A percentile compares a stretch with the other conserved stretches of the same genome.
phyloP scores from a whole-genome alignment of 2,329 filamentous ascomycete species.

The Xylariales sp. region DNA sequence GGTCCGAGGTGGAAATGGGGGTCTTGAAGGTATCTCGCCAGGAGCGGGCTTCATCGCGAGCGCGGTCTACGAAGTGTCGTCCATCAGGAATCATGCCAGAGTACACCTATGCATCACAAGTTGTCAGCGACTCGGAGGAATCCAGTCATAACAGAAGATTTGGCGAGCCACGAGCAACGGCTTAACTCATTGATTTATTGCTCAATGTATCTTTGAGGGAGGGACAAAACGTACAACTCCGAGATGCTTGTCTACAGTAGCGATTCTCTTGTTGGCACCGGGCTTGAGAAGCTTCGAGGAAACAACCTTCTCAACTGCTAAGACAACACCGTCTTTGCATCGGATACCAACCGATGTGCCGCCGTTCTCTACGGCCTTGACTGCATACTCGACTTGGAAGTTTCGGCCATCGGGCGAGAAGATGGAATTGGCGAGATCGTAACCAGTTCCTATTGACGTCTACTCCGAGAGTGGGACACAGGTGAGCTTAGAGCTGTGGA shows the following conservation, averaged over 20 bases:
- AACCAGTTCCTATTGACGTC: slow-evolving; percentile 99
- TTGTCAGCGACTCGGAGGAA: too few relatives aligned
- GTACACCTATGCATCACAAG: slow-evolving; percentile 76
- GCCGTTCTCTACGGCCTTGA: slow-evolving; percentile 97
- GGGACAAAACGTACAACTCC: slow-evolving; percentile 67
- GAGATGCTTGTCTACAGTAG: slow-evolving; percentile 87
- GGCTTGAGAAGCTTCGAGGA: slow-evolving; percentile 93
- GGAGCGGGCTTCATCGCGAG: slow-evolving; percentile 85
- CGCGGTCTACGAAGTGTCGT: slow-evolving; percentile 89
- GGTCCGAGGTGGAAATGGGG: slow-evolving; percentile 82
- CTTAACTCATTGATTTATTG: too few relatives aligned
- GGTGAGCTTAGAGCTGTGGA: not conserved
- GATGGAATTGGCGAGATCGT: slow-evolving; percentile 99
- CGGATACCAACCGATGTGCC: slow-evolving; percentile 94
- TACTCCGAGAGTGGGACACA: not conserved
- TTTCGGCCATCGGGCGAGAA: slow-evolving; percentile 99
- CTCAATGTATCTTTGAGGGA: too few relatives aligned
- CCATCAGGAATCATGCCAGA: slow-evolving; percentile 94
- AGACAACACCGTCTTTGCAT: slow-evolving; percentile 94
- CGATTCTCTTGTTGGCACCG: slow-evolving; percentile 94
- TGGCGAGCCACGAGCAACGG: too few relatives aligned
- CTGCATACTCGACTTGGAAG: slow-evolving; percentile 98
- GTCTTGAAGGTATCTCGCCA: slow-evolving; percentile 95
- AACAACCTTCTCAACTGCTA: slow-evolving; percentile 95
- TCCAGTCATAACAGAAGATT: too few relatives aligned